These are phyloP conservation scores for Trichoderma sp. DNA, from an alignment of 2,329 filamentous ascomycete genomes.

Conservation along the genomic window DNA sequence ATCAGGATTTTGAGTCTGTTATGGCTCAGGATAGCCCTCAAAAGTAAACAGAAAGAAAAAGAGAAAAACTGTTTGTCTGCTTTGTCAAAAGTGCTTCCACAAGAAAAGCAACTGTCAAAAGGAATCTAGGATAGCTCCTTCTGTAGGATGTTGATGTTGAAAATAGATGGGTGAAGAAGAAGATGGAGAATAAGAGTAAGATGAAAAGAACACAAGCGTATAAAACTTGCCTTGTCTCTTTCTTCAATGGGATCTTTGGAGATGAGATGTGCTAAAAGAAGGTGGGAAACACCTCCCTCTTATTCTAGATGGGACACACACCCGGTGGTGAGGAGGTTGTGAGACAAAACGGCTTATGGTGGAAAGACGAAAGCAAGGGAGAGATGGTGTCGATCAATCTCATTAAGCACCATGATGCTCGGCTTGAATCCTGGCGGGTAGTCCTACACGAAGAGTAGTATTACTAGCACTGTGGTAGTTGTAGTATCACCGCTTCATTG, in stretches of 20 bases:
- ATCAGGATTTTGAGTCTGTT: slow-evolving; percentile 29
- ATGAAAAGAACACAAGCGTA: background rate
- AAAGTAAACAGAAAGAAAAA: background rate
- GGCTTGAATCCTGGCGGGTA: background rate
- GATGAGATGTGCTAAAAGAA: background rate
- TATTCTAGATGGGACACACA: slow-evolving; percentile 7
- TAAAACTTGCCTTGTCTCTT: slow-evolving; percentile 3
- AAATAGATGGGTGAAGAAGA: background rate
- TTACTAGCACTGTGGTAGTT: background rate
- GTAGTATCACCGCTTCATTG: background rate
- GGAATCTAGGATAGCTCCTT: background rate
- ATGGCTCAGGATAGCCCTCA: slow-evolving; percentile 33
- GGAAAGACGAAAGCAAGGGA: background rate
- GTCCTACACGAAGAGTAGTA: background rate
- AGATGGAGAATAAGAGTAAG: background rate
- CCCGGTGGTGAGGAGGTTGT: background rate
- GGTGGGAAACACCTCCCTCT: slow-evolving; percentile 11
- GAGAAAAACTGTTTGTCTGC: background rate
- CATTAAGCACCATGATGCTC: slow-evolving; percentile 4
- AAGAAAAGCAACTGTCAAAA: background rate
- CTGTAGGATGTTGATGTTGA: background rate
- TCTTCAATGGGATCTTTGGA: background rate
- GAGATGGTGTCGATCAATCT: background rate
- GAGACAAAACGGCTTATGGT: slow-evolving; percentile 1
- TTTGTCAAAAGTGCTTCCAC: background rate